Percentiles rank a stretch among this genome's conserved stretches.
These are phyloP conservation scores for Suhomyces sp. DNA, from an alignment of 805 yeast species.

Conservation along the genomic window DNA sequence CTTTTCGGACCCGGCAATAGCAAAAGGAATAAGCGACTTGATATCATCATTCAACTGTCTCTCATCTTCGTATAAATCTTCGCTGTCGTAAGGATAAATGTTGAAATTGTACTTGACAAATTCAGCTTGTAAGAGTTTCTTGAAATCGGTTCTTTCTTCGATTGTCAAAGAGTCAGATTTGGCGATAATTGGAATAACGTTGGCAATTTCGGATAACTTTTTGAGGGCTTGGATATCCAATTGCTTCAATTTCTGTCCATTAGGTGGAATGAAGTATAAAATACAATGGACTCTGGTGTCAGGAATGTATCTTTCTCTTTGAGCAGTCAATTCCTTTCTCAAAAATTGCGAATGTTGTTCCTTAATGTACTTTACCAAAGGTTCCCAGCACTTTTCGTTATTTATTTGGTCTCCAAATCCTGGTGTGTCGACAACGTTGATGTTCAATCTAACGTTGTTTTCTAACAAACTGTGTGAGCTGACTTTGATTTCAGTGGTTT, in stretches of 20 bases:
- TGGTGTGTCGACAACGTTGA: slow-evolving; percentile 93
- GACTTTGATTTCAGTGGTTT: slow-evolving; percentile 81
- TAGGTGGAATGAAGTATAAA: slow-evolving; percentile 86
- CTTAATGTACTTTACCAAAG: slow-evolving; percentile 87
- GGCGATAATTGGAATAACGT: slow-evolving; percentile 94
- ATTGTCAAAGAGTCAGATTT: slow-evolving; percentile 87
- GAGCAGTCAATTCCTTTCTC: slow-evolving; percentile 92
- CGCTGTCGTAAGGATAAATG: slow-evolving; percentile 80
- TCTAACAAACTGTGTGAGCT: slow-evolving; percentile 71
- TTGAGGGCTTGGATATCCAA: slow-evolving; percentile 80
- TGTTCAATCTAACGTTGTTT: slow-evolving; percentile 79
- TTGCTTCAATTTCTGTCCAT: slow-evolving; percentile 77
- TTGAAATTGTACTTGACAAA: slow-evolving; percentile 68
- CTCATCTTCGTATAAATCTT: slow-evolving; percentile 68
- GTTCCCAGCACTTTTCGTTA: slow-evolving; percentile 96
- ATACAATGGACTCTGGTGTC: slow-evolving; percentile 95
- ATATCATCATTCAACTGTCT: slow-evolving; percentile 71
- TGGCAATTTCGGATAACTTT: slow-evolving; percentile 83
- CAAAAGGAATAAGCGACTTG: slow-evolving; percentile 81
- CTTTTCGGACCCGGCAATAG: slow-evolving; percentile 86
- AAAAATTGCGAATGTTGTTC: slow-evolving; percentile 91
- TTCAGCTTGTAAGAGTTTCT: slow-evolving; percentile 73
- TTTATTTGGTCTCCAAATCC: slow-evolving; percentile 97
- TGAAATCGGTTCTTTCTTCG: slow-evolving; percentile 77
- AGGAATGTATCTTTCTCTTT: slow-evolving; percentile 74